Percentiles rank a stretch among this genome's conserved stretches.
These are phyloP conservation scores for Prunus mira DNA, from an alignment of 306 rosid species.

Conservation along the genomic window DNA sequence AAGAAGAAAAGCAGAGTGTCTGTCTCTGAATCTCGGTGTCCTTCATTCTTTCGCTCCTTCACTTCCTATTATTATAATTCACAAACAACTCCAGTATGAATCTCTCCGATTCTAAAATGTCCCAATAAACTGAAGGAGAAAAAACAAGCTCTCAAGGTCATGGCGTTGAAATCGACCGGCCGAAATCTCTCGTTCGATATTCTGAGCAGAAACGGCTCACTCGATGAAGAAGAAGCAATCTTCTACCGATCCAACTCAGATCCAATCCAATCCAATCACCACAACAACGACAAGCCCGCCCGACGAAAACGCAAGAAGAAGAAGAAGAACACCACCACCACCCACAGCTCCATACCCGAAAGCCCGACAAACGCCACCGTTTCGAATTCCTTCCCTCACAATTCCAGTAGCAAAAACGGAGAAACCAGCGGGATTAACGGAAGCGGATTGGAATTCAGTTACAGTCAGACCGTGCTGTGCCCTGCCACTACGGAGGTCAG, in stretches of 20 bases:
- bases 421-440: background rate
- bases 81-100: background rate
- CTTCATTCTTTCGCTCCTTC: background rate
- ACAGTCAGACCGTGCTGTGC: conserved; percentile 30
- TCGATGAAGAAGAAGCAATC: conserved; percentile 29
- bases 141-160: conserved; percentile 10
- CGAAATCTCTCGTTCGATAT: conserved; percentile 69
- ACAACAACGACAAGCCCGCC: conserved; percentile 9
- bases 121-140: no score
- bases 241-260: conserved; percentile 30
- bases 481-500: conserved; percentile 28
- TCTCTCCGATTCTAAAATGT: background rate
- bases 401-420: conserved; percentile 5
- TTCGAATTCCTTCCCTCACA: background rate
- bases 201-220: conserved; percentile 38
- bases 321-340: conserved; percentile 23
- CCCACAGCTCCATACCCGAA: conserved; percentile 40
- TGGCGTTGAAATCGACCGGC: conserved; percentile 62
- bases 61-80: background rate
- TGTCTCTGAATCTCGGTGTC: background rate
- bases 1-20: background rate
- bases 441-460: conserved; percentile 44
- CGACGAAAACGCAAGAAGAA: conserved; percentile 63
- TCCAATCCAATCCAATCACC: conserved; percentile 13
- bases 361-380: conserved; percentile 23